A percentile compares a stretch with the other conserved stretches of the same genome.
phyloP scores from a whole-genome alignment of 2,329 filamentous ascomycete species.

The Alternaria consortialis region DNA sequence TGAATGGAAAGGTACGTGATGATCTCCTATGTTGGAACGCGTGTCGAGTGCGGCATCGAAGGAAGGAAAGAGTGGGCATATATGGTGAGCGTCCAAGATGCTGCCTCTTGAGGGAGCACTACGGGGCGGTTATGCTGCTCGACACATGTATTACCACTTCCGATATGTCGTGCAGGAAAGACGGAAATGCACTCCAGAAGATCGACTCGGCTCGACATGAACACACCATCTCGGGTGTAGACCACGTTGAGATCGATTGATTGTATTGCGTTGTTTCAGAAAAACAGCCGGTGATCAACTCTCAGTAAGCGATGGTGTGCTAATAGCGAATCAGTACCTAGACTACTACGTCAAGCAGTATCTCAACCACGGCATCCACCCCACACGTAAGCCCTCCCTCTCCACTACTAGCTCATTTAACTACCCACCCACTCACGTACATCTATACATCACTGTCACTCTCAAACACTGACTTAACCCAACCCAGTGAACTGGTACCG shows the following conservation, averaged over 20 bases:
- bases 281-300: conserved; percentile 5
- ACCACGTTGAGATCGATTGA: neutral
- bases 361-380: conserved; percentile 74
- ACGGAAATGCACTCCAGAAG: conserved; percentile 1
- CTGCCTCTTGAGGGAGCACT: neutral
- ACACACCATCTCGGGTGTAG: neutral
- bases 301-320: conserved; percentile 16
- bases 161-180: conserved; percentile 4
- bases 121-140: neutral
- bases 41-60: conserved; percentile 4
- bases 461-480: conserved; percentile 19
- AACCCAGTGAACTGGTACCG: conserved; percentile 83
- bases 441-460: neutral
- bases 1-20: conserved; percentile 67
- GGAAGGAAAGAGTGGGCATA: neutral
- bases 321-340: conserved; percentile 63
- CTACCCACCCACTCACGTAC: neutral
- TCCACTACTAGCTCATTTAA: neutral
- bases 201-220: conserved; percentile 5
- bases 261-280: conserved; percentile 12
- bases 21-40: conserved; percentile 12
- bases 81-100: neutral
- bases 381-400: conserved; percentile 64
- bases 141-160: conserved; percentile 2
- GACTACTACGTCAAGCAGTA: conserved; percentile 81